Base-by-base conservation (phyloP, 2,329 filamentous ascomycete species). In the Pseudofabraea citricarpa region DNA sequence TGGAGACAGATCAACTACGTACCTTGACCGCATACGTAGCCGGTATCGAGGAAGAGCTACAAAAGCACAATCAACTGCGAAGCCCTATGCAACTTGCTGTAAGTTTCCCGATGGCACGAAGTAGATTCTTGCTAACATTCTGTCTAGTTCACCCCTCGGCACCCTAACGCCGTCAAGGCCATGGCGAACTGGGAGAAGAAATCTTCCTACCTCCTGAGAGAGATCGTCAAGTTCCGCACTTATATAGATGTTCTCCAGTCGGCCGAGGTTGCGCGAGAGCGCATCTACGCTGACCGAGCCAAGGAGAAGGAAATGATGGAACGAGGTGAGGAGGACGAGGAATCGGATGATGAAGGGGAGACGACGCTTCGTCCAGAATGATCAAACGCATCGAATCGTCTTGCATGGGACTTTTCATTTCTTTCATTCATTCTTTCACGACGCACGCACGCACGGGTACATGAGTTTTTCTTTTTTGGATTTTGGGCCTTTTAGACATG, bases 101-200 rank as follows among this genome's bases (percentile, higher is more conserved):
- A 68, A 68, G 73, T 70, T 48, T 21, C 18, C 21, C 19, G 21
- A 15, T 15, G 9, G 31, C 5, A 21, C 18, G 16, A 15, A 18
- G 16, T 10, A 23, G 6, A 4, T 10, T 16, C 22, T 12, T 8
- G 15, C 36, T 38, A 24, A 46, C 36, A 49, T 16, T 21, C 6
- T 29, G 20, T 38, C 18, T 49, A 79, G 75, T 97, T 94, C 62
- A 90, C 88, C 12, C 86, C 89, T 3, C 80, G 90, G 22, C 85
- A 91, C 48, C 75, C 80, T 27, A 97, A 97, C 58, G 79, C 83
- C 13, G 72, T 71, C 49, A 90, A 86, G 65, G 89, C 91, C 13
- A 91, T 97, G 86, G 76, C 83, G 16, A 98, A 98, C 65, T 98
- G 93, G 91, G 90, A 98, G 71, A 83, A 86, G 59, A 97, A 97